These are phyloP conservation scores for Blastobotrys elegans DNA, from an alignment of 1,139 yeast species.

Conservation along the genomic window DNA sequence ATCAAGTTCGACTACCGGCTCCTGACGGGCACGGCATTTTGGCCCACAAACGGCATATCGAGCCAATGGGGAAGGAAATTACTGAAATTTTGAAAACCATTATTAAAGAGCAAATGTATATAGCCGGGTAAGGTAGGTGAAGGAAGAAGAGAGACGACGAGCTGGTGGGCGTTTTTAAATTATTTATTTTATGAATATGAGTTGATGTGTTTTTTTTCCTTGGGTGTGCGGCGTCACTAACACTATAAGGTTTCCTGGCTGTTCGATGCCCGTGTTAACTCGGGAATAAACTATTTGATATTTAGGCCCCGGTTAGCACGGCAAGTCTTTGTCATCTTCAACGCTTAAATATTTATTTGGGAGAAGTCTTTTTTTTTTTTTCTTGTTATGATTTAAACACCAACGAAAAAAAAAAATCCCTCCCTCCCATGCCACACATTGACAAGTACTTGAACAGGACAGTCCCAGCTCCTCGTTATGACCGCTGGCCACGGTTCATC, in stretches of 20 bases:
- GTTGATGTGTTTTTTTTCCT: too few species aligned
- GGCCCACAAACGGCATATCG: conserved; percentile 64
- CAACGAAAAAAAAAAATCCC: not conserved
- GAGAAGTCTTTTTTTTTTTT: too few species aligned
- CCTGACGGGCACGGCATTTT: conserved; percentile 81
- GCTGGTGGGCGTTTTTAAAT: not conserved
- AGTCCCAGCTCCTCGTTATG: conserved; percentile 23
- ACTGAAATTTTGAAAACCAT: conserved; percentile 37
- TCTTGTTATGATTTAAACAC: too few species aligned
- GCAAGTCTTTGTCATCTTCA: too few species aligned
- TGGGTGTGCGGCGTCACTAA: too few species aligned
- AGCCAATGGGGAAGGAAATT: conserved; percentile 72
- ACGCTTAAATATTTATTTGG: too few species aligned
- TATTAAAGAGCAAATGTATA: conserved; percentile 1
- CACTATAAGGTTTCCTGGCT: too few species aligned
- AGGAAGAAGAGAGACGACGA: not conserved
- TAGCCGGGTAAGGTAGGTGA: not conserved
- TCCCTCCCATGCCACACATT: conserved; percentile 16
- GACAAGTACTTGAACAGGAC: conserved; percentile 22
- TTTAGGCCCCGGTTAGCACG: too few species aligned
- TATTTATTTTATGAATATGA: too few species aligned
- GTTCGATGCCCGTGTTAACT: too few species aligned
- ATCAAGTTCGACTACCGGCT: conserved; percentile 71
- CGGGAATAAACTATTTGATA: too few species aligned
- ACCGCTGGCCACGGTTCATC: conserved; percentile 21